A percentile compares a stretch with the other conserved stretches of the same genome.
These are phyloP conservation scores for Aureobasidium namibiae DNA, from an alignment of 2,329 filamentous ascomycete species.

Conservation along the genomic window DNA sequence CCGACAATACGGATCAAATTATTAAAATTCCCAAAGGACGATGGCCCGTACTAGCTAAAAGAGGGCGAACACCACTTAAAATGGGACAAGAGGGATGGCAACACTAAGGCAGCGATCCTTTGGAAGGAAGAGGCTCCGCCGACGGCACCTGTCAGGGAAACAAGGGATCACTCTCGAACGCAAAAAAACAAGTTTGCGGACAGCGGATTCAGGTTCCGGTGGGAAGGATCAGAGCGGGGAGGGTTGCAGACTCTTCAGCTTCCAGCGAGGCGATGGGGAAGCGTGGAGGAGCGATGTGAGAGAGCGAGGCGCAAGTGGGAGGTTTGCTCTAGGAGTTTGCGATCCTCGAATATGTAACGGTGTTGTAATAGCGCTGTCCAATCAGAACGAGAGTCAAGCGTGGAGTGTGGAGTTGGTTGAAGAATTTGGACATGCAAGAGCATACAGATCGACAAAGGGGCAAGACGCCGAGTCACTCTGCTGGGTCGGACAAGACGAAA, in stretches of 20 bases:
- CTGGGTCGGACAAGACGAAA: background rate
- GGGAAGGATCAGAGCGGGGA: slow-evolving; percentile 2
- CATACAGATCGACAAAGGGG: background rate
- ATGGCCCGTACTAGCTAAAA: slow-evolving; percentile 4
- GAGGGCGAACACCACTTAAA: background rate
- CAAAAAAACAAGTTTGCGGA: background rate
- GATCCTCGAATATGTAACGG: slow-evolving; percentile 2
- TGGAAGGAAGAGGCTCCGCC: background rate
- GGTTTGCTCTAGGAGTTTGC: slow-evolving; percentile 4
- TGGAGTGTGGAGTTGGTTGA: background rate
- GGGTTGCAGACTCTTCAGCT: background rate
- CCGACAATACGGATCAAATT: background rate
- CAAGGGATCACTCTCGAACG: background rate
- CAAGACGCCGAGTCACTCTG: background rate
- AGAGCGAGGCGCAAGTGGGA: background rate
- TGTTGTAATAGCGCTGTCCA: slow-evolving; percentile 1
- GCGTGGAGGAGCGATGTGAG: background rate
- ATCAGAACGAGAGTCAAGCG: background rate
- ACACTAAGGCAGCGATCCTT: background rate
- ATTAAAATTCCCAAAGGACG: background rate
- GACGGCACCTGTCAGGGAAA: background rate
- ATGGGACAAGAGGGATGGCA: background rate
- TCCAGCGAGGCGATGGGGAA: background rate
- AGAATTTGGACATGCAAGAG: background rate
- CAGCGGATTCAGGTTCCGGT: background rate